Percentiles rank a stretch among this genome's conserved stretches.
phyloP scores from a whole-genome alignment of 2,329 filamentous ascomycete species.

The Xylaria sp. region DNA sequence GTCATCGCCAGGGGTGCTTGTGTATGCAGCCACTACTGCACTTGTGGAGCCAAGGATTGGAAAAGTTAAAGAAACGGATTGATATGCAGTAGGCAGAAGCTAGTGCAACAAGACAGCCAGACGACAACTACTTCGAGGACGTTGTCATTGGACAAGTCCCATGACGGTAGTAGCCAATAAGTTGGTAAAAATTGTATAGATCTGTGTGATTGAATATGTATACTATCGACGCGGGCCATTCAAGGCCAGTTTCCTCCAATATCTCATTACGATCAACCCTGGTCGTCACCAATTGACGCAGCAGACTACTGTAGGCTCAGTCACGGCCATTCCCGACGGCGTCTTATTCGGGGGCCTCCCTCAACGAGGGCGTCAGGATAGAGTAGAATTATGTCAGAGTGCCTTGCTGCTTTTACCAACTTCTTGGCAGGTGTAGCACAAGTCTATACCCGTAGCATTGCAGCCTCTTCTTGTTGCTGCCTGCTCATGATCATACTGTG shows the following conservation, averaged over 20 bases:
- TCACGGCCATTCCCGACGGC: not conserved
- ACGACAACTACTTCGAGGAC: not conserved
- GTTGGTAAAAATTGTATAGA: not conserved
- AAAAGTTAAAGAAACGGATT: conserved; percentile 26
- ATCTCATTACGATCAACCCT: conserved; percentile 3
- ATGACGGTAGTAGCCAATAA: conserved; percentile 17
- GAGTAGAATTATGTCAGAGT: conserved; percentile 18
- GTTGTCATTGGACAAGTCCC: conserved; percentile 13
- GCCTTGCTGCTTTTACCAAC: conserved; percentile 5
- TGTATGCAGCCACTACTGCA: conserved; percentile 24
- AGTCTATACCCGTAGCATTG: not conserved
- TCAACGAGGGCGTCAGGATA: conserved; percentile 12
- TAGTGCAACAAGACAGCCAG: conserved; percentile 18
- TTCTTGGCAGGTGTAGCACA: conserved; percentile 7
- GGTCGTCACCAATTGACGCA: conserved; percentile 19
- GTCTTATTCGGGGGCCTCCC: not conserved
- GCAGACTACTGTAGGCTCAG: conserved; percentile 7
- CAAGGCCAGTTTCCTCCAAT: conserved; percentile 4
- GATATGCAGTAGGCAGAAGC: conserved; percentile 17
- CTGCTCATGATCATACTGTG: not conserved
- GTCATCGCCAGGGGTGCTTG: conserved; percentile 26
- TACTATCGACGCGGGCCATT: conserved; percentile 16
- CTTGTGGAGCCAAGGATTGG: conserved; percentile 19
- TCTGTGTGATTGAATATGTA: conserved; percentile 29
- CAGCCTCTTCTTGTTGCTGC: not conserved